These are phyloP conservation scores for Hypoxylon fragiforme DNA, from an alignment of 495 filamentous ascomycete species.

Conservation along the genomic window DNA sequence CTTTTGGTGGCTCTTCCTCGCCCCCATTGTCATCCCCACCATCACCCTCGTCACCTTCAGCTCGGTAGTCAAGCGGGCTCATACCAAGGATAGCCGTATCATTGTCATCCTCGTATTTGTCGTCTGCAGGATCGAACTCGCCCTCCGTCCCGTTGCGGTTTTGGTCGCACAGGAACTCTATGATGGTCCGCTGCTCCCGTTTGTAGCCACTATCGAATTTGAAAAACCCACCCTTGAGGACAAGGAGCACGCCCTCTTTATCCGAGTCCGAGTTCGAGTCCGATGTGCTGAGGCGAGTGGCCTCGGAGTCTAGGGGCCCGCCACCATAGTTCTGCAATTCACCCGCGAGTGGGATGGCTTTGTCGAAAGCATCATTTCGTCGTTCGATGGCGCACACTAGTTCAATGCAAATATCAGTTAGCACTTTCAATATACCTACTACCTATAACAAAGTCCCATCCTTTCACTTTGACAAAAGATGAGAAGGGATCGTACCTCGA, in stretches of 20 bases:
- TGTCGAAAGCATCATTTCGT: constrained; percentile 44
- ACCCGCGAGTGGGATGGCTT: constrained; percentile 74
- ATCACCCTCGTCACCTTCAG: constrained; percentile 35
- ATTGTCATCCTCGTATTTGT: constrained; percentile 40
- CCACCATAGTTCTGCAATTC: constrained; percentile 59
- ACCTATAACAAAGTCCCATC: no score
- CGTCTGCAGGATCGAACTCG: constrained; percentile 52
- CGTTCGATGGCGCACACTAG: constrained; percentile 80
- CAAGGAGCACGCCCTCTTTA: constrained; percentile 69
- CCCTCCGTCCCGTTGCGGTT: constrained; percentile 71
- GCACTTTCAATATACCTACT: background rate
- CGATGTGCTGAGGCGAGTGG: constrained; percentile 63
- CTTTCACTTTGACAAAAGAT: no score
- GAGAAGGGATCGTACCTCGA: constrained; percentile 51
- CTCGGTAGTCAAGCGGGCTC: constrained; percentile 18
- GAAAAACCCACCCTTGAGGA: constrained; percentile 69
- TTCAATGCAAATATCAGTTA: background rate
- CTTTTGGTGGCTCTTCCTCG: constrained; percentile 45
- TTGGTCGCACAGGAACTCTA: constrained; percentile 82
- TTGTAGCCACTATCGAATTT: constrained; percentile 44
- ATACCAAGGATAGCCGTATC: constrained; percentile 7
- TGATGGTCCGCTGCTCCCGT: constrained; percentile 65
- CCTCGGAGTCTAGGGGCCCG: constrained; percentile 59
- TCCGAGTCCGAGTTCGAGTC: constrained; percentile 59
- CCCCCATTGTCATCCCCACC: constrained; percentile 39